Conservation (phyloP, 768 basidiomycete species). For the Lentinula raphanica region DNA sequence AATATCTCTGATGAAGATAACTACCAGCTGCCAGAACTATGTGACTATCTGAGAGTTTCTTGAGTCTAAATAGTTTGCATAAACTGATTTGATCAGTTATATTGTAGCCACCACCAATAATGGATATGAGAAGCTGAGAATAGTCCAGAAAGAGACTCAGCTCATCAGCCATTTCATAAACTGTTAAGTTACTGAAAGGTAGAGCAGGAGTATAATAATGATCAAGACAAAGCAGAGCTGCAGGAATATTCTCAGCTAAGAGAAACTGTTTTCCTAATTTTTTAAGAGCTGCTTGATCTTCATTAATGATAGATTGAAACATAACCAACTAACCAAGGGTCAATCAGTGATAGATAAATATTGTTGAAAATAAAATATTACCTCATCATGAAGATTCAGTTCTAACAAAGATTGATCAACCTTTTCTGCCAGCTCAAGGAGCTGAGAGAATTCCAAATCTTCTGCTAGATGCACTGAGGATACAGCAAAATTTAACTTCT, state of each 20-base stretch:
- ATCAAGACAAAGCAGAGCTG: constrained; percentile 40
- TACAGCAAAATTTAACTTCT: constrained; percentile 34
- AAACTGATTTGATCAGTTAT: constrained; percentile 15
- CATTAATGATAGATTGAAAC: constrained; percentile 22
- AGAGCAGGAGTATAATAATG: constrained; percentile 29
- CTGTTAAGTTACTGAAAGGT: constrained; percentile 17
- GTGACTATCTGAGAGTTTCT: constrained; percentile 20
- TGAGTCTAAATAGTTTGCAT: constrained; percentile 31
- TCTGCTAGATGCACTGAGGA: constrained; percentile 6
- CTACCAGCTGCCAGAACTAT: constrained; percentile 13
- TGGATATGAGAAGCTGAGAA: constrained; percentile 23
- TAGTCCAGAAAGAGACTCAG: constrained; percentile 33
- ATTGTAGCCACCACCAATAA: constrained; percentile 26
- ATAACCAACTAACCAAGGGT: constrained; percentile 12
- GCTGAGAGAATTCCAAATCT: constrained; percentile 11
- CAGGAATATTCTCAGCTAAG: constrained; percentile 19
- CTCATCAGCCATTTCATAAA: constrained; percentile 21
- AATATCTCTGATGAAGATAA: not conserved
- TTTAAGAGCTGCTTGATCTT: constrained; percentile 22
- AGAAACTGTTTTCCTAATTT: constrained; percentile 28
- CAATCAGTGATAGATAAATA: too few relatives aligned
- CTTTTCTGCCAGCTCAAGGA: constrained; percentile 21
- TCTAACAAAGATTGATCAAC: constrained; percentile 10
- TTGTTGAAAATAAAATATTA: too few relatives aligned
- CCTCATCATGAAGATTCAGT: constrained; percentile 1